phyloP scores from a whole-genome alignment of 495 filamentous ascomycete genomes.

The Lepraria neglecta region DNA sequence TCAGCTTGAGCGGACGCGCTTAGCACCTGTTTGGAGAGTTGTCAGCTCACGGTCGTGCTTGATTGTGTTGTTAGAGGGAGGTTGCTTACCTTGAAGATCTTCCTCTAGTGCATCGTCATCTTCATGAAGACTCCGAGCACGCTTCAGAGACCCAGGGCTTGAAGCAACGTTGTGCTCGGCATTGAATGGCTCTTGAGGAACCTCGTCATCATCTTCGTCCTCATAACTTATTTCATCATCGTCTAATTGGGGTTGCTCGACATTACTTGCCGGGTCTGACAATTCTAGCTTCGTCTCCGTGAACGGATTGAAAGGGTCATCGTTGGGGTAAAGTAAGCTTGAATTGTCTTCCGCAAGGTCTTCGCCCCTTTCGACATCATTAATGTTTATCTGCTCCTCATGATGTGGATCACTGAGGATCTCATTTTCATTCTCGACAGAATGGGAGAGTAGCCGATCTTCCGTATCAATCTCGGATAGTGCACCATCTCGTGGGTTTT shows the following conservation, averaged over 20 bases:
- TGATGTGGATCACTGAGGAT: too few species aligned
- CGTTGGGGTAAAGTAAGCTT: not conserved
- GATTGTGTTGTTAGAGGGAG: not conserved
- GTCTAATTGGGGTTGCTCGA: conserved; percentile 1
- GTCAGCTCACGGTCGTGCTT: not conserved
- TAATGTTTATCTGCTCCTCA: too few species aligned
- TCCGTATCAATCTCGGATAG: too few species aligned
- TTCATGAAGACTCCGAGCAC: conserved; percentile 24
- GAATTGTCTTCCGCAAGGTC: not conserved
- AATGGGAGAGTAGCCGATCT: too few species aligned
- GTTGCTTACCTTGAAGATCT: conserved; percentile 4
- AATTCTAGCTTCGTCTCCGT: not conserved
- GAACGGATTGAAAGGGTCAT: conserved; percentile 7
- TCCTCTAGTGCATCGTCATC: conserved; percentile 20
- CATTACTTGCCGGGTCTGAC: not conserved
- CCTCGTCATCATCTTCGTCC: conserved; percentile 31
- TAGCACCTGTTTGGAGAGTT: conserved; percentile 7
- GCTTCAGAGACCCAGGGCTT: conserved; percentile 20
- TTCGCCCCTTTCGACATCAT: not conserved
- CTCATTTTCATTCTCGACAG: too few species aligned
- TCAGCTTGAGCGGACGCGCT: conserved; percentile 13
- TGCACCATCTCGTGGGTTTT: too few species aligned
- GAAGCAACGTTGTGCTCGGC: not conserved
- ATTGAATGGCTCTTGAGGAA: not conserved
- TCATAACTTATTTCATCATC: conserved; percentile 45